Base-by-base conservation (phyloP, 2,329 filamentous ascomycete genomes). In the Sporothrix pallida region DNA sequence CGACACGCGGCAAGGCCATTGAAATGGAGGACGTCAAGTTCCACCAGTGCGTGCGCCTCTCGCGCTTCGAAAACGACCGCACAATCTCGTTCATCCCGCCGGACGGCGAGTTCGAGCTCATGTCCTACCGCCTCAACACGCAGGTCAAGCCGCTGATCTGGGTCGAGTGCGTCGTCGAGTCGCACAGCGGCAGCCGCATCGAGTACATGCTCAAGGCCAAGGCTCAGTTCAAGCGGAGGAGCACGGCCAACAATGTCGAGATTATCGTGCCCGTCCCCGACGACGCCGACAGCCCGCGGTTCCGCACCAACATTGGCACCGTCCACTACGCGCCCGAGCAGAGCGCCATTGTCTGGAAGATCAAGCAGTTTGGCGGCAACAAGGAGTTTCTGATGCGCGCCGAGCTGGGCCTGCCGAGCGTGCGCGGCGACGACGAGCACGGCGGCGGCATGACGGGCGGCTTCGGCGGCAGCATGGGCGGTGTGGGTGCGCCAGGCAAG, bases 1-100 rank as follows among this genome's bases (percentile, higher is more conserved):
- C 95, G 17, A 98, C 95, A 56, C 87, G 96, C 79, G 96, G 96
- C 75, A 99, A 99, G 84, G 93, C 96, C 10, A 96, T 99, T 76
- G 96, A 99, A 84, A 99, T 99, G 96, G 96, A 99, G 80, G 96
- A 99, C 79, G 96, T 99, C 83, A 99, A 99, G 80, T 99, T 99
- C 83, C 96, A 99, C 84, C 96, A 99, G 83, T 99, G 96, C 81
- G 96, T 99, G 76, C 91, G 96, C 76, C 87, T 99, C 77, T 97
- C 94, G 67, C 90, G 96, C 77, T 99, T 99, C 84, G 96, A 99
- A 83, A 99, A 98, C 83, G 96, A 99, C 85, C 88, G 96, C 75
- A 99, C 96, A 52, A 99, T 99, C 84, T 97, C 94, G 81, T 99
- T 99, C 83, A 98, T 99, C 78, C 96, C 96, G 1, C 96, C 96